phyloP scores from a whole-genome alignment of 257 asterid species.

The Salvia hispanica region DNA sequence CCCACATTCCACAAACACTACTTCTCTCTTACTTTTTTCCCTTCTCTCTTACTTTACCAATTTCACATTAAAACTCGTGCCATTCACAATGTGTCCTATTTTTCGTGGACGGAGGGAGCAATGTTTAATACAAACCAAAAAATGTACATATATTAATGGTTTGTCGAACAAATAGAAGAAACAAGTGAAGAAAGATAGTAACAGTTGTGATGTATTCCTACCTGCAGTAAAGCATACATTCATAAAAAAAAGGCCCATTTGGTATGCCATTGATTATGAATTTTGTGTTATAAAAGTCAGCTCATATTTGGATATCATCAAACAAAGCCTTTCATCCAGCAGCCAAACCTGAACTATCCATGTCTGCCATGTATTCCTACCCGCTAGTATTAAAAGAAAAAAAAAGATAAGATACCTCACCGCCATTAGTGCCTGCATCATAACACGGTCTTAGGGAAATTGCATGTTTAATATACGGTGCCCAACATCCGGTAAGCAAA shows the following conservation, averaged over 20 bases:
- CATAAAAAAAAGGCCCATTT: not conserved
- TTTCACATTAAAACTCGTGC: too few species aligned
- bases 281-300: not conserved
- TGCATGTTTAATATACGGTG: slow-evolving; percentile 61
- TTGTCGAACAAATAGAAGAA: not conserved
- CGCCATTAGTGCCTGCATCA: slow-evolving; percentile 66
- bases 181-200: not conserved
- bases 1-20: too few species aligned
- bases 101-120: too few species aligned
- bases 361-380: not conserved
- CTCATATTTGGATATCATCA: not conserved
- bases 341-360: not conserved
- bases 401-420: slow-evolving; percentile 54
- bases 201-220: not conserved
- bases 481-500: slow-evolving; percentile 67
- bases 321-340: not conserved
- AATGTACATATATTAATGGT: too few species aligned
- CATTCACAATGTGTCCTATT: too few species aligned
- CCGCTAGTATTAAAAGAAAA: slow-evolving; percentile 6
- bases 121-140: not conserved
- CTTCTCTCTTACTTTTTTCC: too few species aligned
- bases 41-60: too few species aligned
- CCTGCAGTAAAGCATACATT: not conserved
- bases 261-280: not conserved
- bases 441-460: slow-evolving; percentile 62